A percentile compares a stretch with the other conserved stretches of the same genome.
phyloP scores from a whole-genome alignment of 176 grass and related monocot species.

The Tillandsia leiboldiana region DNA sequence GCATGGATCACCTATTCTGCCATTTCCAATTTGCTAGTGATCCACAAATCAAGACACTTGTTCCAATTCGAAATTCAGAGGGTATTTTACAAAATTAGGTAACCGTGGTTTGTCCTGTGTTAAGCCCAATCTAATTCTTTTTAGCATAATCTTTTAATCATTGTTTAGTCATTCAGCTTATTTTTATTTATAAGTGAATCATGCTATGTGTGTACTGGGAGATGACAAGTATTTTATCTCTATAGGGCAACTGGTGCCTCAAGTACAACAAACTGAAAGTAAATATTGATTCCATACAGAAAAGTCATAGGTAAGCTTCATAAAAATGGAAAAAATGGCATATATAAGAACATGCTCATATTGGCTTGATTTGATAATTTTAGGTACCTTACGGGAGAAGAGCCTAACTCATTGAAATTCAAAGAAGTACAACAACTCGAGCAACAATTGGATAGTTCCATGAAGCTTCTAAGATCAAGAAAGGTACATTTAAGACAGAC shows the following conservation, averaged over 20 bases:
- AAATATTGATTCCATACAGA: constrained; percentile 77
- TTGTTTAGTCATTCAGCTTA: no score
- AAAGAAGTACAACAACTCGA: constrained; percentile 83
- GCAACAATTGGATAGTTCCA: constrained; percentile 56
- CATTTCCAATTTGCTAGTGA: no score
- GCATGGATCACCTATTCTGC: no score
- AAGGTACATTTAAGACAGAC: constrained; percentile 36
- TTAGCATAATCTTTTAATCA: no score
- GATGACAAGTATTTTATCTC: constrained; percentile 7
- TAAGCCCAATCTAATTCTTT: no score
- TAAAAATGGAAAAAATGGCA: constrained; percentile 8
- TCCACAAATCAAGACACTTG: no score
- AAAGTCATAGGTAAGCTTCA: constrained; percentile 63
- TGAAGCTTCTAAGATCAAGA: constrained; percentile 68
- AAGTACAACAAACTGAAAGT: constrained; percentile 82
- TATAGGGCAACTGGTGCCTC: constrained; percentile 70
- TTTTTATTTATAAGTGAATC: no score
- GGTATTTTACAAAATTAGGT: no score
- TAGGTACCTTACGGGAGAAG: constrained; percentile 81
- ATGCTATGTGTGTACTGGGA: no score
- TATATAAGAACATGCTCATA: not conserved
- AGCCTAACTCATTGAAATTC: constrained; percentile 31
- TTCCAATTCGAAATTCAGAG: no score
- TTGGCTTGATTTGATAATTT: constrained; percentile 4
- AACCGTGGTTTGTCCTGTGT: no score